These are phyloP conservation scores for Eucalyptus tenuipes DNA, from an alignment of 345 rosid genomes.

Conservation along the genomic window DNA sequence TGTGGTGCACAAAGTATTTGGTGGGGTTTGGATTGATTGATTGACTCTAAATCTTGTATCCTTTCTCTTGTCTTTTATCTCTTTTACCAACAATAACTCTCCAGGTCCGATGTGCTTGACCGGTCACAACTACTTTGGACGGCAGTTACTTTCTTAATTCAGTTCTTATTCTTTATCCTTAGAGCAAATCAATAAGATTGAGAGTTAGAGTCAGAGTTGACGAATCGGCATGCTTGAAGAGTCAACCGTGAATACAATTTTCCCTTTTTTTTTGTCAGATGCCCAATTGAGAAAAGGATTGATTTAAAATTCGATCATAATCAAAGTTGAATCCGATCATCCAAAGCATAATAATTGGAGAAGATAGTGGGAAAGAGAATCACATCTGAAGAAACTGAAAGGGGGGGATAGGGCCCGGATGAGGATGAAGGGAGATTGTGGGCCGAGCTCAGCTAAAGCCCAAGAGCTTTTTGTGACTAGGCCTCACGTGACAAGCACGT, in stretches of 20 bases:
- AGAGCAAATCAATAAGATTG: not conserved
- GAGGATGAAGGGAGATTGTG: not conserved
- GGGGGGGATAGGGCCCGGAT: not conserved
- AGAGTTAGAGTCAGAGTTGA: not conserved
- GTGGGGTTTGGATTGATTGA: not conserved
- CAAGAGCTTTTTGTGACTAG: not conserved
- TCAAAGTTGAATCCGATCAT: not conserved
- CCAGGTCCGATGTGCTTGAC: not conserved
- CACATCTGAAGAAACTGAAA: not conserved
- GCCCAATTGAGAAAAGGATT: not conserved
- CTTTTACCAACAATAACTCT: not conserved
- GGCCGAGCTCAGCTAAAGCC: not conserved
- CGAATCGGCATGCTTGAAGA: not conserved
- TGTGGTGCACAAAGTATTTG: not conserved
- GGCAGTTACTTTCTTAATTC: not conserved
- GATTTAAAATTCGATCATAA: not conserved
- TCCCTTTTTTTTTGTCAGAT: not conserved
- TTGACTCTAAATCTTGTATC: not conserved
- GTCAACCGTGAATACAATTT: rapidly evolving
- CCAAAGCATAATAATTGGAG: not conserved
- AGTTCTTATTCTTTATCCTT: too few species aligned
- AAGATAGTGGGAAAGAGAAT: not conserved
- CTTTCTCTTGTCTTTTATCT: not conserved
- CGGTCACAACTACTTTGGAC: not conserved
- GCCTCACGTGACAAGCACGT: not conserved